Conservation (phyloP, 768 basidiomycete genomes). For the Collybiopsis confluens region DNA sequence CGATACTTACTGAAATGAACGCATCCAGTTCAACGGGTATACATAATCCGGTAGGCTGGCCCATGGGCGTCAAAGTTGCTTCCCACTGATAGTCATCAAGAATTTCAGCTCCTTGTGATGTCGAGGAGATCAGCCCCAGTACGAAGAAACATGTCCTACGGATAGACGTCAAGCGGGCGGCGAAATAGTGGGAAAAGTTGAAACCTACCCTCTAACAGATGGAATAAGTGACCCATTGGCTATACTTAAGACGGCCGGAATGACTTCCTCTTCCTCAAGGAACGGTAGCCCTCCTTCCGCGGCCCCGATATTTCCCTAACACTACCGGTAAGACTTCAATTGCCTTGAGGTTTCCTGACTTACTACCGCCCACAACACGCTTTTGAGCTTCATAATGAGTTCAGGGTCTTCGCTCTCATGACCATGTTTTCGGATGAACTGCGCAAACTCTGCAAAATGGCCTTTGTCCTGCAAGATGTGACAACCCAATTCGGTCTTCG, state of each 20-base stretch:
- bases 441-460: conserved; percentile 86
- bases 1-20: conserved; percentile 66
- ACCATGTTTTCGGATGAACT: conserved; percentile 84
- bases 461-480: conserved; percentile 86
- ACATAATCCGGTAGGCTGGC: conserved; percentile 85
- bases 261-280: conserved; percentile 92
- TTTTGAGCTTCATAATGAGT: conserved; percentile 86
- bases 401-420: conserved; percentile 80
- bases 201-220: conserved; percentile 86
- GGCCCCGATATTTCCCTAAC: conserved; percentile 89
- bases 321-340: conserved; percentile 1
- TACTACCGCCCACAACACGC: conserved; percentile 95
- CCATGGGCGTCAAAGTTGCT: conserved; percentile 81
- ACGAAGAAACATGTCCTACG: conserved; percentile 97
- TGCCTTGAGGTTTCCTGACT: conserved; percentile 25
- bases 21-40: conserved; percentile 80
- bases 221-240: conserved; percentile 86
- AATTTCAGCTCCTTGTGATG: conserved; percentile 88
- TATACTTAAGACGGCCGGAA: conserved; percentile 86
- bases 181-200: not conserved
- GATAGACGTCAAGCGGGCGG: not conserved
- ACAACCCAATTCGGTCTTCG: conserved; percentile 94
- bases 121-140: conserved; percentile 87
- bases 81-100: conserved; percentile 93
- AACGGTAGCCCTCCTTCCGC: conserved; percentile 90